Evolutionary conservation across 768 basidiomycete species (phyloP).

Genomic region (Jaapia argillacea): DNA sequence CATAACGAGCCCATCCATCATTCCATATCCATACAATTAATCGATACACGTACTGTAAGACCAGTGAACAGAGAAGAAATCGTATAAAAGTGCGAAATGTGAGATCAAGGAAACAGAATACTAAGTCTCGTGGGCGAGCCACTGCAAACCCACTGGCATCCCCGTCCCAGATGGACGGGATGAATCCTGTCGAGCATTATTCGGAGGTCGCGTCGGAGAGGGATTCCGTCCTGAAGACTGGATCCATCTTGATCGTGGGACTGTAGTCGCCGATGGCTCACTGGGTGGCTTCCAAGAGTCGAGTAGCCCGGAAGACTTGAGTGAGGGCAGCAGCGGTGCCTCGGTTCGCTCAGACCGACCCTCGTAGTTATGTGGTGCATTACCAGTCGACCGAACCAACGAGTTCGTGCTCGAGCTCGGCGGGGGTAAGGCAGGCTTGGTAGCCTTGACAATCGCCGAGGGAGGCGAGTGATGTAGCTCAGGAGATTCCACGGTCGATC

Average conservation of each 20-base stretch:
- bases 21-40: neutral
- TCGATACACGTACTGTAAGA: neutral
- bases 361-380: neutral
- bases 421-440: too few relatives aligned
- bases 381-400: too few relatives aligned
- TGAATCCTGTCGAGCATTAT: constrained; percentile 3
- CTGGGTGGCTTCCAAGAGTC: constrained; percentile 33
- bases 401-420: too few relatives aligned
- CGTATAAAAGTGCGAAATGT: constrained; percentile 7
- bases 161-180: constrained; percentile 11
- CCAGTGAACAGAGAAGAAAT: neutral
- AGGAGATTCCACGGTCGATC: too few relatives aligned
- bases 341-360: neutral
- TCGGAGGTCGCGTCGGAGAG: too few relatives aligned
- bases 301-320: constrained; percentile 66
- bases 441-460: too few relatives aligned
- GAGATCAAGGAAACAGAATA: constrained; percentile 6
- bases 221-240: too few relatives aligned
- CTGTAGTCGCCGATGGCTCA: too few relatives aligned
- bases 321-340: constrained; percentile 38
- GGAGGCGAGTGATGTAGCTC: too few relatives aligned
- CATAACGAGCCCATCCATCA: too few relatives aligned
- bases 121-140: constrained; percentile 54
- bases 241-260: too few relatives aligned
- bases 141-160: constrained; percentile 60